phyloP scores from a whole-genome alignment of 2,329 filamentous ascomycete genomes.

The Botrytis pseudocinerea region DNA sequence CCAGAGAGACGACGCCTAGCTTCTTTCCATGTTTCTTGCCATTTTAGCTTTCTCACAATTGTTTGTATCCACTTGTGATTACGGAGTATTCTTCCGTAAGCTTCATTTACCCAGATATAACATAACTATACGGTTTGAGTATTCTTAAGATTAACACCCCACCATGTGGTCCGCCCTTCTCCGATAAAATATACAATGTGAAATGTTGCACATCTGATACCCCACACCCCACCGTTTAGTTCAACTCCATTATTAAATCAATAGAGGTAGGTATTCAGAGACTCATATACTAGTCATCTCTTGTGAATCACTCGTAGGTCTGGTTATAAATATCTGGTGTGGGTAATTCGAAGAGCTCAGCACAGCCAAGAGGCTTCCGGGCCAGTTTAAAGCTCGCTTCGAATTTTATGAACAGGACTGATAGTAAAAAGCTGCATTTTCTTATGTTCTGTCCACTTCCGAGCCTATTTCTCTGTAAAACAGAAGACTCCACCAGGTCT shows the following conservation, averaged over 20 bases:
- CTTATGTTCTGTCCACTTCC: neutral
- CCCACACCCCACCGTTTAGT: conserved; percentile 3
- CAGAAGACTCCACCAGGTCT: neutral
- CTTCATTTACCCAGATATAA: neutral
- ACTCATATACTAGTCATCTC: neutral
- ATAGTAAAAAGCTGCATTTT: neutral
- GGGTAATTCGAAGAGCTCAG: neutral
- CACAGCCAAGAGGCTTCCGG: neutral
- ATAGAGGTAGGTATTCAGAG: conserved; percentile 32
- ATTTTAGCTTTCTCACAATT: neutral
- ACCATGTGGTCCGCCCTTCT: neutral
- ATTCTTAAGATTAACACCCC: neutral
- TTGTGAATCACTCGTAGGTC: neutral
- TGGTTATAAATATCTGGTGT: neutral
- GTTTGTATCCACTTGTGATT: neutral
- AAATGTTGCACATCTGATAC: conserved; percentile 1
- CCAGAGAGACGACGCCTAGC: neutral
- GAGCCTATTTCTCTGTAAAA: too few species aligned
- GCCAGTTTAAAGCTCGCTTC: neutral
- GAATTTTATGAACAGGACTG: neutral
- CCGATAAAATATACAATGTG: neutral
- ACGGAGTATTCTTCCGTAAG: neutral
- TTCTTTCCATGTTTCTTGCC: neutral
- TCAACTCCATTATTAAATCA: neutral
- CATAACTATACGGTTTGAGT: neutral